A percentile compares a stretch with the other conserved stretches of the same genome.
phyloP scores from a whole-genome alignment of 2,329 filamentous ascomycete species.

The Gyromitra esculenta region DNA sequence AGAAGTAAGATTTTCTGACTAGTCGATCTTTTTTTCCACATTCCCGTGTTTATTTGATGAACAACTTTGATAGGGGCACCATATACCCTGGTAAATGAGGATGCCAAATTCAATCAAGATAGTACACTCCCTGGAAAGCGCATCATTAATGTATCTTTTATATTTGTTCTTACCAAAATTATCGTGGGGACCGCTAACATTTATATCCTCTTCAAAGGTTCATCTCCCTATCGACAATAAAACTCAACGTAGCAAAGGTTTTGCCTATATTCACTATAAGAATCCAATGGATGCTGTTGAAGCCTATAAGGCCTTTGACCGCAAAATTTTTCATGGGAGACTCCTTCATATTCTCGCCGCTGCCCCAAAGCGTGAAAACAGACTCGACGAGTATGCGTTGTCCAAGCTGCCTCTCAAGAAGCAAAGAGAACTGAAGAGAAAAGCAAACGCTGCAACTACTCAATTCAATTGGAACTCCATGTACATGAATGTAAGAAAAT shows the following conservation, averaged over 20 bases:
- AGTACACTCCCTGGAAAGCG: conserved; percentile 88
- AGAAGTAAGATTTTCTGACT: conserved; percentile 75
- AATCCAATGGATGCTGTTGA: conserved; percentile 77
- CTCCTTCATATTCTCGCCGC: conserved; percentile 90
- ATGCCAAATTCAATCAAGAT: conserved; percentile 61
- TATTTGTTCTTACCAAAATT: conserved; percentile 37
- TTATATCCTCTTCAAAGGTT: conserved; percentile 68
- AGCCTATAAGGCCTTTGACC: conserved; percentile 82
- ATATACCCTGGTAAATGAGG: conserved; percentile 89
- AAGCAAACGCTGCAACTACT: conserved; percentile 77
- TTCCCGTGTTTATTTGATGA: conserved; percentile 77
- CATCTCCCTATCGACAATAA: conserved; percentile 80
- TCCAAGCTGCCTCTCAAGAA: conserved; percentile 94
- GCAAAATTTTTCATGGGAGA: conserved; percentile 88
- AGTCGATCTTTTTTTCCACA: conserved; percentile 56
- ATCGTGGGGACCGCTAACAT: conserved; percentile 17
- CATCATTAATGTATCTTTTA: conserved; percentile 53
- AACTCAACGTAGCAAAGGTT: conserved; percentile 82
- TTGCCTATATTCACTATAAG: conserved; percentile 83
- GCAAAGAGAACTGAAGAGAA: conserved; percentile 88
- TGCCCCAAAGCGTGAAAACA: conserved; percentile 80
- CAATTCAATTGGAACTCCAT: conserved; percentile 99
- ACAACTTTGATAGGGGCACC: conserved; percentile 99
- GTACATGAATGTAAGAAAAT: conserved; percentile 83
- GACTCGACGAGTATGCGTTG: conserved; percentile 86